A percentile compares a stretch with the other conserved stretches of the same genome.
Evolutionary conservation across 495 filamentous ascomycete species (phyloP).

Genomic region (Podospora fimiseda): DNA sequence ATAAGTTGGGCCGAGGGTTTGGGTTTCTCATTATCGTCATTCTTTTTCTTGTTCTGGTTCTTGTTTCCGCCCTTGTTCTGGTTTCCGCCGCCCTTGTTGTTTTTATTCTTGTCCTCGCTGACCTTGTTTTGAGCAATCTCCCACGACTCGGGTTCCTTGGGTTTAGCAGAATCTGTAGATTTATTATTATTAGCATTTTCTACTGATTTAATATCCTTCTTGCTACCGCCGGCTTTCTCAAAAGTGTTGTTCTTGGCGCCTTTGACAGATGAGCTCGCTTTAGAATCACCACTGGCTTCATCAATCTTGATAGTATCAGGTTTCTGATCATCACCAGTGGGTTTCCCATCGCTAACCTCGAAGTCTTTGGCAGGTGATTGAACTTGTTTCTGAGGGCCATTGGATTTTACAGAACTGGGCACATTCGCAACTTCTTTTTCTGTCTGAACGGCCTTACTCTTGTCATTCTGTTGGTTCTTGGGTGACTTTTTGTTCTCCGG

Average conservation of each 20-base stretch:
- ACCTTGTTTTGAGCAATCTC: not conserved
- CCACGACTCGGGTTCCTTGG: slow-evolving; percentile 2
- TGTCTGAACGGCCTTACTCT: too few relatives aligned
- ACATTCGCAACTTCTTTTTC: too few relatives aligned
- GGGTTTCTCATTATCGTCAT: not conserved
- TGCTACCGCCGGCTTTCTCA: not conserved
- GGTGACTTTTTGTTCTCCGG: too few relatives aligned
- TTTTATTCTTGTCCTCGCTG: slow-evolving; percentile 6
- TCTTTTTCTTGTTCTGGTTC: not conserved
- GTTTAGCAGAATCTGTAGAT: not conserved
- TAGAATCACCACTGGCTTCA: not conserved
- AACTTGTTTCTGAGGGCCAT: too few relatives aligned
- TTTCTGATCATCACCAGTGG: not conserved
- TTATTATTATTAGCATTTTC: not conserved
- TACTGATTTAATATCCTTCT: not conserved
- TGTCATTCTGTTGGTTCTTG: too few relatives aligned
- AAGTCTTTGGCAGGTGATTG: not conserved
- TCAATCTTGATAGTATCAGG: not conserved
- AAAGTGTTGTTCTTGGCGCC: not conserved
- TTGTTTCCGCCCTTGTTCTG: not conserved
- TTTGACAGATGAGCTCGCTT: not conserved
- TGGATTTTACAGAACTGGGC: too few relatives aligned
- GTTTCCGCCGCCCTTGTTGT: slow-evolving; percentile 8
- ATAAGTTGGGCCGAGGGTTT: not conserved
- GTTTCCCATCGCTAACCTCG: slow-evolving; percentile 13